A percentile compares a stretch with the other conserved stretches of the same genome.
Evolutionary conservation across 176 grass and related monocot genomes (phyloP).

Genomic region (Phoenix roebelenii): DNA sequence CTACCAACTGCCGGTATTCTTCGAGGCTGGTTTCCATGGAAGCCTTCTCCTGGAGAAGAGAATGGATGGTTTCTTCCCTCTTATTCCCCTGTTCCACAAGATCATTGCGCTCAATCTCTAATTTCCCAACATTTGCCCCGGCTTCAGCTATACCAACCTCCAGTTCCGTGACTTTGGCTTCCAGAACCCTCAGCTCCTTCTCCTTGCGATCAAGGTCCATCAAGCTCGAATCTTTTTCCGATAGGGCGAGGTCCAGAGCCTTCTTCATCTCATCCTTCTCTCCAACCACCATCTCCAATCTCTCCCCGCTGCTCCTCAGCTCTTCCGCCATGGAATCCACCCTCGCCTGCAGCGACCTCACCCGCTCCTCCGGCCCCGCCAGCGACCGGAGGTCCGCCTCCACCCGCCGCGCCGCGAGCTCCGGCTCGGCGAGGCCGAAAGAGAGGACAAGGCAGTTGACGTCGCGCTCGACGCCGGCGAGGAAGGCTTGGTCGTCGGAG

Average conservation of each 20-base stretch:
- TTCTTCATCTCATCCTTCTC: neutral
- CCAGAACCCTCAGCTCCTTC: neutral
- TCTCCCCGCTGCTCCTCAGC: neutral
- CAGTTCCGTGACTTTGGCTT: constrained; percentile 9
- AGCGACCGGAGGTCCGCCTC: neutral
- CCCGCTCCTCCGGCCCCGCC: too few relatives aligned
- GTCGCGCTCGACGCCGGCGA: constrained; percentile 25
- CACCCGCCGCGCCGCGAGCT: neutral
- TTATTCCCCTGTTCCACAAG: constrained; percentile 16
- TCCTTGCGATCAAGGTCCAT: too few relatives aligned
- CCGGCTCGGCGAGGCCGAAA: constrained; percentile 19
- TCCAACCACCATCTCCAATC: neutral
- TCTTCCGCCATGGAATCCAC: neutral
- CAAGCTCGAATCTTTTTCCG: constrained; percentile 6
- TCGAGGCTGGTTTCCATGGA: constrained; percentile 19
- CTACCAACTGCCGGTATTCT: constrained; percentile 5
- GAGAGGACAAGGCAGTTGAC: constrained; percentile 28
- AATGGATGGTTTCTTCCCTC: constrained; percentile 8
- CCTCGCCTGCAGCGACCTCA: neutral
- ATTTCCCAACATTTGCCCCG: too few relatives aligned
- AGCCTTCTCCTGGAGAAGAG: constrained; percentile 10
- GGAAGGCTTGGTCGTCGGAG: constrained; percentile 25
- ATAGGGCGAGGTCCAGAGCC: constrained; percentile 1
- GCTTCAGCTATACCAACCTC: constrained; percentile 20
- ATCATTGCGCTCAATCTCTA: constrained; percentile 8